Evolutionary conservation across 1,284 basidiomycete species (phyloP).

Genomic region (Ustilago hordei): DNA sequence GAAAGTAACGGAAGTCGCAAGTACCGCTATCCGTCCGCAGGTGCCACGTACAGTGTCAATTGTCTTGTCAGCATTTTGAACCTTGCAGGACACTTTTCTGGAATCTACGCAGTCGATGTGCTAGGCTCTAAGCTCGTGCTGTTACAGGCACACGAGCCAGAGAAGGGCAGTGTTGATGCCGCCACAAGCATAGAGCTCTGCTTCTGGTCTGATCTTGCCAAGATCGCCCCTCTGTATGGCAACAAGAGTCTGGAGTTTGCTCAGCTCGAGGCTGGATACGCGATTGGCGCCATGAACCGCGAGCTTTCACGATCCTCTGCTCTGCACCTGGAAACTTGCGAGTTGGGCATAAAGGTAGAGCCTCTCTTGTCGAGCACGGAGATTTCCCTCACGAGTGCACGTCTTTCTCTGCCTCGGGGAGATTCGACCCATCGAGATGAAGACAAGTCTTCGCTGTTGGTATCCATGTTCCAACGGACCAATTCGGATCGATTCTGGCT

Average conservation of each 20-base stretch:
- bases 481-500: neutral
- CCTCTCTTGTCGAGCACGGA: neutral
- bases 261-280: neutral
- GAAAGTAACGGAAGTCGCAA: neutral
- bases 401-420: neutral
- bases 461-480: neutral
- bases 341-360: neutral
- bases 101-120: neutral
- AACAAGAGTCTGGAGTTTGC: neutral
- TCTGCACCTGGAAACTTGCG: neutral
- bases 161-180: neutral
- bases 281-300: neutral
- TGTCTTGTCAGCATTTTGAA: neutral
- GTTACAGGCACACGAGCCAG: neutral
- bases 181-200: neutral
- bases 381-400: neutral
- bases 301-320: neutral
- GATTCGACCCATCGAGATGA: neutral
- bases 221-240: neutral
- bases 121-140: neutral
- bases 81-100: neutral
- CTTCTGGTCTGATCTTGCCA: neutral
- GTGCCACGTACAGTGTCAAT: neutral
- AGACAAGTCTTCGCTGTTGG: neutral
- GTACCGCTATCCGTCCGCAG: neutral